phyloP scores from a whole-genome alignment of 176 grass and related monocot genomes.

The barley (Hordeum vulgare) region DNA sequence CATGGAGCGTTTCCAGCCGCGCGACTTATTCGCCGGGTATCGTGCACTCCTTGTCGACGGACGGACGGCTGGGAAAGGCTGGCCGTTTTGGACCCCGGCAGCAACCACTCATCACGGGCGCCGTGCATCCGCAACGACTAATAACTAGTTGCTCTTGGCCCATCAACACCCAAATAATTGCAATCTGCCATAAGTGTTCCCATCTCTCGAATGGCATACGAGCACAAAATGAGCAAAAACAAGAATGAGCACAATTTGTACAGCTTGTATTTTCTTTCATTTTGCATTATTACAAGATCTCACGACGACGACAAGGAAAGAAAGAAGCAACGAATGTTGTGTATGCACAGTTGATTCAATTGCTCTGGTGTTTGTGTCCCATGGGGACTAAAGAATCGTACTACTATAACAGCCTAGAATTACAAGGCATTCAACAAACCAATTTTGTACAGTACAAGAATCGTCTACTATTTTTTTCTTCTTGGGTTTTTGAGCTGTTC shows the following conservation, averaged over 20 bases:
- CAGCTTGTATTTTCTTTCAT: not conserved
- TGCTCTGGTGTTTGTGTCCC: not conserved
- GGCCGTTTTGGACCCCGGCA: not conserved
- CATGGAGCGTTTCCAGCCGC: slow-evolving; percentile 21
- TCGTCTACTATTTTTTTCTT: not conserved
- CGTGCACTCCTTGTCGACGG: not conserved
- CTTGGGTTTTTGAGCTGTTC: not conserved
- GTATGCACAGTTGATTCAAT: slow-evolving; percentile 38
- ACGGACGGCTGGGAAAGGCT: slow-evolving; percentile 19
- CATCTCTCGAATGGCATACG: no score
- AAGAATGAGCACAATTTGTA: not conserved
- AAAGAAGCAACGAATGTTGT: not conserved
- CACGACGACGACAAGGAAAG: not conserved
- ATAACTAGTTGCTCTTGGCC: not conserved
- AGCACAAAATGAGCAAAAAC: no score
- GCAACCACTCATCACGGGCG: not conserved
- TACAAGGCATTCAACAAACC: not conserved
- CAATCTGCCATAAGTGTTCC: not conserved
- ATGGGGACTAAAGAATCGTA: slow-evolving; percentile 11
- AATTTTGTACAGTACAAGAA: slow-evolving; percentile 46
- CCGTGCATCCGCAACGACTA: not conserved
- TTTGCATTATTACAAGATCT: not conserved
- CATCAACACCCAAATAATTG: slow-evolving; percentile 13
- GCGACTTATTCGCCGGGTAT: slow-evolving; percentile 21
- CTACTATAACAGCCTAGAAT: not conserved